These are phyloP conservation scores for Phaeosphaeria sp. DNA, from an alignment of 2,329 filamentous ascomycete species.

Conservation along the genomic window DNA sequence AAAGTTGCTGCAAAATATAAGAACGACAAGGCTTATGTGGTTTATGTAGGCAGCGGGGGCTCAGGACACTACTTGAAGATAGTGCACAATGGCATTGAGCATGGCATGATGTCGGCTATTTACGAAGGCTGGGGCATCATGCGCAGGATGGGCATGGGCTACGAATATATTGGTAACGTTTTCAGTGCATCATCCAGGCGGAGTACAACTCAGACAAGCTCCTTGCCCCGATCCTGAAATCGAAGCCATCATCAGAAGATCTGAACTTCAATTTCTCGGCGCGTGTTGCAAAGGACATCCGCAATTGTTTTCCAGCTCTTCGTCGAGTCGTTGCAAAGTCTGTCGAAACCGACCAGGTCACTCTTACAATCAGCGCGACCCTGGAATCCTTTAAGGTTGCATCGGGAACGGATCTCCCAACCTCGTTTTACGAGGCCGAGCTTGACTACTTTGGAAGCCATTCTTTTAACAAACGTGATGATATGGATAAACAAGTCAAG, in stretches of 20 bases:
- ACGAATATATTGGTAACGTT: conserved; percentile 66
- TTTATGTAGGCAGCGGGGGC: conserved; percentile 65
- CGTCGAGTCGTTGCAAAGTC: conserved; percentile 64
- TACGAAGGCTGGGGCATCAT: conserved; percentile 72
- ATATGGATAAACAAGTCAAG: conserved; percentile 54
- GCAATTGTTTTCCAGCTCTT: conserved; percentile 57
- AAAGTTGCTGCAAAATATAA: conserved; percentile 68
- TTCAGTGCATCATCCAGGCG: conserved; percentile 74
- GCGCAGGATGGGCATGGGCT: conserved; percentile 62
- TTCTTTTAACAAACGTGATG: conserved; percentile 66
- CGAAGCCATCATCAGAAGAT: conserved; percentile 48
- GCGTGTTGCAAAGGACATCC: conserved; percentile 61
- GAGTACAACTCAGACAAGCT: conserved; percentile 67
- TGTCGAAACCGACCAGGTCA: conserved; percentile 63
- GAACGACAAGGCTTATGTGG: conserved; percentile 66
- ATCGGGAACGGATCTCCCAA: conserved; percentile 66
- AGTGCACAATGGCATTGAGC: conserved; percentile 77
- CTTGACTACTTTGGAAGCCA: conserved; percentile 75
- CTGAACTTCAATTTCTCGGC: conserved; percentile 52
- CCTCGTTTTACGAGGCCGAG: conserved; percentile 73
- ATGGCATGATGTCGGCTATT: conserved; percentile 71
- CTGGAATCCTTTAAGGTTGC: conserved; percentile 73
- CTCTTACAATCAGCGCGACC: conserved; percentile 66
- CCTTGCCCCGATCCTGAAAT: conserved; percentile 56
- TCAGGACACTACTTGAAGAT: conserved; percentile 77